A percentile compares a stretch with the other conserved stretches of the same genome.
These are phyloP conservation scores for Lactifluus pinguis DNA, from an alignment of 768 basidiomycete species.

Conservation along the genomic window DNA sequence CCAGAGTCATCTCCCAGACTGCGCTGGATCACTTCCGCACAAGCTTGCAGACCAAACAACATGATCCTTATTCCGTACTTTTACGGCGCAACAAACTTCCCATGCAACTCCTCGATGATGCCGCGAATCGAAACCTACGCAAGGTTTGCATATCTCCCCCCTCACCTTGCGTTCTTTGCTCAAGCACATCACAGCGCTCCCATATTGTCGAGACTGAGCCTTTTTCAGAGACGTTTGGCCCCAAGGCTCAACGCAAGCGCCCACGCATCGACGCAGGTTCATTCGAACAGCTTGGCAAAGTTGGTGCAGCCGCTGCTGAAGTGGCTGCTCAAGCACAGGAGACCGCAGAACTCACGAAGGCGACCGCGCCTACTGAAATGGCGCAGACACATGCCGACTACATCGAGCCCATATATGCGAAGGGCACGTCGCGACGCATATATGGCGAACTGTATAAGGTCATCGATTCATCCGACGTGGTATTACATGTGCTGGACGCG, in stretches of 20 bases:
- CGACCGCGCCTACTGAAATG: constrained; percentile 34
- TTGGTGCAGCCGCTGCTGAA: constrained; percentile 46
- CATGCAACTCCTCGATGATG: constrained; percentile 91
- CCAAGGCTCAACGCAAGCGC: constrained; percentile 89
- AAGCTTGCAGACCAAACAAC: constrained; percentile 71
- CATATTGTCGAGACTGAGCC: constrained; percentile 97
- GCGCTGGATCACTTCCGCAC: constrained; percentile 95
- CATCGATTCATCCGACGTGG: constrained; percentile 95
- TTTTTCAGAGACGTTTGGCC: constrained; percentile 89
- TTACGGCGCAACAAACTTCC: constrained; percentile 92
- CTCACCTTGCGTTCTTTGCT: background rate
- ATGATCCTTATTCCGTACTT: constrained; percentile 95
- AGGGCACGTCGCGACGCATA: constrained; percentile 91
- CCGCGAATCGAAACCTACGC: constrained; percentile 65
- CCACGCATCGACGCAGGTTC: constrained; percentile 82
- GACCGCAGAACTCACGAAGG: constrained; percentile 38
- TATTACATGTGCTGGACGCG: constrained; percentile 92
- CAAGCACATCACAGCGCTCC: constrained; percentile 45
- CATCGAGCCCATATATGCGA: constrained; percentile 87
- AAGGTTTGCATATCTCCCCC: constrained; percentile 41
- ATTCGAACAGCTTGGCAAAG: constrained; percentile 80
- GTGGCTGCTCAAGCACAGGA: constrained; percentile 39
- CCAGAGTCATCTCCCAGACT: constrained; percentile 94
- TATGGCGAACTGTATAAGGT: constrained; percentile 99
- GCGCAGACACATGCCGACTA: constrained; percentile 62